A percentile compares a stretch with the other conserved stretches of the same genome.
Evolutionary conservation across 306 rosid species (phyloP).

Genomic region (Rosa rugosa): DNA sequence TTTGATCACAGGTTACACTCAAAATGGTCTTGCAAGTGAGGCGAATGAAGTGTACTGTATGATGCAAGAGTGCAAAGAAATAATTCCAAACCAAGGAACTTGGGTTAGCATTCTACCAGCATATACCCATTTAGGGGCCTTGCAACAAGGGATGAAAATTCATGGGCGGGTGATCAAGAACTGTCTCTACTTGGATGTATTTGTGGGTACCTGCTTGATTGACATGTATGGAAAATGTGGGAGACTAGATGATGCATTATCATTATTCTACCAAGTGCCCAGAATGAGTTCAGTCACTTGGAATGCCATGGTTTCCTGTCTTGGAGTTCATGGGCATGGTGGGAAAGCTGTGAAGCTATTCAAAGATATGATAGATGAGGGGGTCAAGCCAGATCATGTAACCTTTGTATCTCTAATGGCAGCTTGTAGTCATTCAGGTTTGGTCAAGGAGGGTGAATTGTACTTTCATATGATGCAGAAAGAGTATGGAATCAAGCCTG

Average conservation of each 20-base stretch:
- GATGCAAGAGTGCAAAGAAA: slow-evolving; percentile 34
- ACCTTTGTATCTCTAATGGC: slow-evolving; percentile 45
- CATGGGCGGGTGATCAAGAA: slow-evolving; percentile 49
- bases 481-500: slow-evolving; percentile 42
- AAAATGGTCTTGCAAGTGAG: slow-evolving; percentile 52
- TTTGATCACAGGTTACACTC: slow-evolving; percentile 51
- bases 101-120: slow-evolving; percentile 54
- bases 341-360: slow-evolving; percentile 41
- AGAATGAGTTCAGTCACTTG: slow-evolving; percentile 37
- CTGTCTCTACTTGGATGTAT: slow-evolving; percentile 38
- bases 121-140: slow-evolving; percentile 41
- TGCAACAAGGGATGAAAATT: slow-evolving; percentile 50
- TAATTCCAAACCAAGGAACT: slow-evolving; percentile 49
- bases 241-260: slow-evolving; percentile 44
- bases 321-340: slow-evolving; percentile 50
- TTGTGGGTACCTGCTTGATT: slow-evolving; percentile 45
- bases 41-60: slow-evolving; percentile 38
- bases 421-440: slow-evolving; percentile 58
- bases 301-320: slow-evolving; percentile 52
- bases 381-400: slow-evolving; percentile 43
- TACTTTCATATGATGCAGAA: slow-evolving; percentile 44
- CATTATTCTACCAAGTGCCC: slow-evolving; percentile 37
- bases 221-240: slow-evolving; percentile 66
- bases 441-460: slow-evolving; percentile 41
- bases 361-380: slow-evolving; percentile 34